These are phyloP conservation scores for Pterocarpus macrocarpus DNA, from an alignment of 306 rosid genomes.

Conservation along the genomic window DNA sequence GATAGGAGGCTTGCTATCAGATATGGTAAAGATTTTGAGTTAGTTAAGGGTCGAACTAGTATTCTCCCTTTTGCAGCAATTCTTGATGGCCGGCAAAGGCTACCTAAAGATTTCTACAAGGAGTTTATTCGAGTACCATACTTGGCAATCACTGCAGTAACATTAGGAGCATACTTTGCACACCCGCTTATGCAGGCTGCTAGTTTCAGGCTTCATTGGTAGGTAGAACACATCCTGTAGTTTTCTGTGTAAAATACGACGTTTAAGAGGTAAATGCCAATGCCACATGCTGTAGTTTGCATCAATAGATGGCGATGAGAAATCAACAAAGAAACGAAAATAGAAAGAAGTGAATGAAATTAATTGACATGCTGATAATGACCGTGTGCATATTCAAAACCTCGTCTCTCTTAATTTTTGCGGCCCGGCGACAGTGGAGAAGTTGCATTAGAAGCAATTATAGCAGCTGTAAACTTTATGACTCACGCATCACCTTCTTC, in stretches of 20 bases:
- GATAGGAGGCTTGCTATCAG: conserved; percentile 74
- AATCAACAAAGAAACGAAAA: conserved; percentile 28
- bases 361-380: conserved; percentile 7
- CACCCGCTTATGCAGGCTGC: conserved; percentile 93
- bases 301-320: conserved; percentile 22
- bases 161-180: conserved; percentile 88
- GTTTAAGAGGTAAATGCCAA: not conserved
- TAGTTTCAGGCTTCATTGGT: conserved; percentile 91
- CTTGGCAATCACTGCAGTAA: conserved; percentile 72
- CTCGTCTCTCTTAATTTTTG: not conserved
- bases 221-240: conserved; percentile 18
- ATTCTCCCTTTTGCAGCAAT: conserved; percentile 90
- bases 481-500: not conserved
- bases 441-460: not conserved
- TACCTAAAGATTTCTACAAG: conserved; percentile 86
- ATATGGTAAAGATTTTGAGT: conserved; percentile 71
- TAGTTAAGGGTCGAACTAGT: conserved; percentile 76
- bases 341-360: conserved; percentile 15
- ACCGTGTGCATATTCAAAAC: not conserved
- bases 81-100: conserved; percentile 83
- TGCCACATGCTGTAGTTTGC: not conserved
- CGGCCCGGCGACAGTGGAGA: not conserved
- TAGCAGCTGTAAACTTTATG: not conserved
- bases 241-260: conserved; percentile 12
- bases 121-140: conserved; percentile 91